phyloP scores from a whole-genome alignment of 2,329 filamentous ascomycete species.

The Thermomyces lanuginosus region DNA sequence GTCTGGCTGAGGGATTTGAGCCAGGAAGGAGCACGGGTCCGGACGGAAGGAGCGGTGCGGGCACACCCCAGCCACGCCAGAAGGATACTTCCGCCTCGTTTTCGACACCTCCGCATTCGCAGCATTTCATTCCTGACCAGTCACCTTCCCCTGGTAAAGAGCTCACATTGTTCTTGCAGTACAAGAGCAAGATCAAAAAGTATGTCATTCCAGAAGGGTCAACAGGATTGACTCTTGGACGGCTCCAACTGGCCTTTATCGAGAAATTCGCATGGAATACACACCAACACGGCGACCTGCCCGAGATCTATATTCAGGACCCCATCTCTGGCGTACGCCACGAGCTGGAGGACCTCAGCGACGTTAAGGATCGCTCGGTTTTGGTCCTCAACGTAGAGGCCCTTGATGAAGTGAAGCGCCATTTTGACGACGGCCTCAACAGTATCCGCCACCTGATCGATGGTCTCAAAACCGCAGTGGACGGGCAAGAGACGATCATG shows the following conservation, averaged over 20 bases:
- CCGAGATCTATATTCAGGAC: slow-evolving; percentile 96
- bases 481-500: slow-evolving; percentile 66
- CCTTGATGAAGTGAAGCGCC: slow-evolving; percentile 87
- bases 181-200: slow-evolving; percentile 95
- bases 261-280: slow-evolving; percentile 99
- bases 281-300: slow-evolving; percentile 84
- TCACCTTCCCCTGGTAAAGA: slow-evolving; percentile 59
- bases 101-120: slow-evolving; percentile 30
- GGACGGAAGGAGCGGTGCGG: slow-evolving; percentile 7
- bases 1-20: slow-evolving; percentile 25
- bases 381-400: slow-evolving; percentile 88
- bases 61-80: slow-evolving; percentile 10
- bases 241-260: slow-evolving; percentile 88
- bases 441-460: slow-evolving; percentile 70
- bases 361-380: slow-evolving; percentile 89
- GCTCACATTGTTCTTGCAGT: slow-evolving; percentile 84
- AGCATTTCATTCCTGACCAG: slow-evolving; percentile 42
- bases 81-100: slow-evolving; percentile 10
- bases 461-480: slow-evolving; percentile 65
- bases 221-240: slow-evolving; percentile 68
- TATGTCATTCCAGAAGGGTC: slow-evolving; percentile 75
- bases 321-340: slow-evolving; percentile 90
- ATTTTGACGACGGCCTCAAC: slow-evolving; percentile 82
- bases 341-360: slow-evolving; percentile 79
- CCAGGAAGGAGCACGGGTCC: slow-evolving; percentile 13